Percentiles rank a stretch among this genome's conserved stretches.
Evolutionary conservation across 495 filamentous ascomycete genomes (phyloP).

Genomic region (Lentithecium fluviatile): DNA sequence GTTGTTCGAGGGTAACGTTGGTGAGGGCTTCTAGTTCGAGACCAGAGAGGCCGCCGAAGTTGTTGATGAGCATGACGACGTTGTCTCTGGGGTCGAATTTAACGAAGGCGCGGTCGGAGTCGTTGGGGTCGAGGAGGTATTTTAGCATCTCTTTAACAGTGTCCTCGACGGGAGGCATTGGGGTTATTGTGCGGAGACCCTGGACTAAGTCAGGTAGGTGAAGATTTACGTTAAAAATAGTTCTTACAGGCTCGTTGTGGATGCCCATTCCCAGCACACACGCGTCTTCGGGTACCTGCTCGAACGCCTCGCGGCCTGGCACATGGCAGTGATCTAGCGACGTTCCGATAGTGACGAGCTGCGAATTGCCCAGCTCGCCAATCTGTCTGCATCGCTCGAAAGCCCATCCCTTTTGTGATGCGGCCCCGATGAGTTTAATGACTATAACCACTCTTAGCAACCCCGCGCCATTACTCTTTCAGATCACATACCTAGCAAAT

Average conservation of each 20-base stretch:
- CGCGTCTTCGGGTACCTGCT: conserved; percentile 48
- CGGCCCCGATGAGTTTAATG: conserved; percentile 42
- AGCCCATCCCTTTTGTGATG: conserved; percentile 40
- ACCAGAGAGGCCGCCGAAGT: conserved; percentile 62
- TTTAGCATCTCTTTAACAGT: conserved; percentile 55
- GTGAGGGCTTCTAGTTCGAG: conserved; percentile 60
- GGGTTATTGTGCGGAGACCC: conserved; percentile 56
- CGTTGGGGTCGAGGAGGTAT: conserved; percentile 56
- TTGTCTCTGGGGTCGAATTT: conserved; percentile 55
- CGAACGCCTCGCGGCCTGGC: conserved; percentile 57
- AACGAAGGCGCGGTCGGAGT: conserved; percentile 58
- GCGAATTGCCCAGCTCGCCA: conserved; percentile 52
- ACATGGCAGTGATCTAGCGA: conserved; percentile 65
- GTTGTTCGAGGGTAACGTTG: conserved; percentile 52
- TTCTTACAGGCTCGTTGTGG: conserved; percentile 57
- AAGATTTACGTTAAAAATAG: not conserved
- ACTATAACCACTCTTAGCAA: conserved; percentile 27
- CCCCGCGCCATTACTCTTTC: not conserved
- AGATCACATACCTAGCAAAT: conserved; percentile 41
- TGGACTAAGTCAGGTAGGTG: conserved; percentile 1
- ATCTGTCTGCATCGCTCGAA: conserved; percentile 59
- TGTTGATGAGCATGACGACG: conserved; percentile 58
- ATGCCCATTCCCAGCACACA: conserved; percentile 61
- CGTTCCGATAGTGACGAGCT: conserved; percentile 60
- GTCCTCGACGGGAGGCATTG: conserved; percentile 54